phyloP scores from a whole-genome alignment of 768 basidiomycete genomes.

The Strobilomyces dryophilus region DNA sequence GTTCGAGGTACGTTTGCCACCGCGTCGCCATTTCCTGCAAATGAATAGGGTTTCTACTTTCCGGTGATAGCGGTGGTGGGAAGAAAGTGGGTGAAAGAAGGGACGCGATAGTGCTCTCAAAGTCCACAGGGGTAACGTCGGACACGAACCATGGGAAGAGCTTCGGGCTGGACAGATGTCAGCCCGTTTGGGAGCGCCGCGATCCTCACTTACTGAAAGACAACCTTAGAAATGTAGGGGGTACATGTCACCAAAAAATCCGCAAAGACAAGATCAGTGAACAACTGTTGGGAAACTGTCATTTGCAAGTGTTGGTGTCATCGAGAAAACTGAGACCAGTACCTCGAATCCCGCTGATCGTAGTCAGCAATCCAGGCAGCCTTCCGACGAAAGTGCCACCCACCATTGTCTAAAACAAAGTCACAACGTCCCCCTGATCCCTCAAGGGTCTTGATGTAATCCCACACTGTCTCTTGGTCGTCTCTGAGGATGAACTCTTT shows the following conservation, averaged over 20 bases:
- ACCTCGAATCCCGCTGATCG: slow-evolving; percentile 86
- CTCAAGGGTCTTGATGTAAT: slow-evolving; percentile 54
- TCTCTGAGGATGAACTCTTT: slow-evolving; percentile 78
- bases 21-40: slow-evolving; percentile 60
- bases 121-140: slow-evolving; percentile 88
- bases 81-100: slow-evolving; percentile 64
- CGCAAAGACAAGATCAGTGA: slow-evolving; percentile 90
- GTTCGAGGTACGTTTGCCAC: slow-evolving; percentile 68
- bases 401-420: slow-evolving; percentile 90
- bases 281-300: slow-evolving; percentile 50
- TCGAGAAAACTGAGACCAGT: slow-evolving; percentile 2
- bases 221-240: slow-evolving; percentile 72
- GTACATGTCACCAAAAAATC: slow-evolving; percentile 91
- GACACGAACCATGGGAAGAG: slow-evolving; percentile 97
- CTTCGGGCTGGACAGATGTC: slow-evolving; percentile 62
- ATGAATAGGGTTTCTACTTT: slow-evolving; percentile 33
- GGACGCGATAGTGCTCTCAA: slow-evolving; percentile 50
- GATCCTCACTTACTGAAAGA: slow-evolving; percentile 75
- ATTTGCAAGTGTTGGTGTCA: neutral
- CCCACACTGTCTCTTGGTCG: slow-evolving; percentile 75
- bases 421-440: slow-evolving; percentile 53
- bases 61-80: slow-evolving; percentile 19
- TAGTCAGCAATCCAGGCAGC: neutral
- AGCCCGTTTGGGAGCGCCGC: neutral
- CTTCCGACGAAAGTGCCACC: slow-evolving; percentile 2